Evolutionary conservation across 1,139 yeast genomes (phyloP).

Genomic region (Debaryomycetaceae sp.): DNA sequence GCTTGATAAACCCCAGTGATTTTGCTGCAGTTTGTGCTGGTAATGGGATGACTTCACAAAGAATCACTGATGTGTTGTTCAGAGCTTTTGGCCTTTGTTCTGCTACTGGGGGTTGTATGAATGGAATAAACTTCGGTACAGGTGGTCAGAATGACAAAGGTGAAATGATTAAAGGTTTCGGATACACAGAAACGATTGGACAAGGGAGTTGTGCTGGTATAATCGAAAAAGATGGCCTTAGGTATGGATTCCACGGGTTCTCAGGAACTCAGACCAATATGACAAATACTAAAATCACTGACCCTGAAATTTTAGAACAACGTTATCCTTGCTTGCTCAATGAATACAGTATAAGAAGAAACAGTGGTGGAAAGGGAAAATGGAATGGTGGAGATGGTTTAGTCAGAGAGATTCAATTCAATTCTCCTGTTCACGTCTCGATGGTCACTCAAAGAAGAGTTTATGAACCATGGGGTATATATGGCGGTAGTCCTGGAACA

Average conservation of each 20-base stretch:
- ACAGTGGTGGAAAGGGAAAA: constrained; percentile 36
- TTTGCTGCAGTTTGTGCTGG: constrained; percentile 49
- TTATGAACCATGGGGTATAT: constrained; percentile 18
- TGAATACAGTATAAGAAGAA: constrained; percentile 28
- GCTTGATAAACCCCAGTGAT: constrained; percentile 37
- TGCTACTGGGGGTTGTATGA: constrained; percentile 45
- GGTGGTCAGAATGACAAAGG: constrained; percentile 37
- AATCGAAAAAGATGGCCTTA: constrained; percentile 23
- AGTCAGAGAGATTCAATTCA: constrained; percentile 17
- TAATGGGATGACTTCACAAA: constrained; percentile 47
- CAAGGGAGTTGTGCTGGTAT: constrained; percentile 46
- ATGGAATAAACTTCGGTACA: constrained; percentile 43
- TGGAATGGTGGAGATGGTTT: constrained; percentile 35
- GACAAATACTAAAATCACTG: constrained; percentile 43
- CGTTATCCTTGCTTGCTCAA: constrained; percentile 33
- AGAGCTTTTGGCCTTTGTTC: constrained; percentile 42
- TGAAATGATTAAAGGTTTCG: constrained; percentile 38
- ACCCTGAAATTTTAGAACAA: constrained; percentile 37
- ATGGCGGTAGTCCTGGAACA: constrained; percentile 43
- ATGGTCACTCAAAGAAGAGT: constrained; percentile 21
- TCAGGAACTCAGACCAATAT: constrained; percentile 46
- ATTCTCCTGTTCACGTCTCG: constrained; percentile 16
- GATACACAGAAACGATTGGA: constrained; percentile 47
- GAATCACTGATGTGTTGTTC: constrained; percentile 38
- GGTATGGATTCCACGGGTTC: constrained; percentile 29